Conservation (phyloP, 768 basidiomycete species). For the Clitopilus hobsonii region DNA sequence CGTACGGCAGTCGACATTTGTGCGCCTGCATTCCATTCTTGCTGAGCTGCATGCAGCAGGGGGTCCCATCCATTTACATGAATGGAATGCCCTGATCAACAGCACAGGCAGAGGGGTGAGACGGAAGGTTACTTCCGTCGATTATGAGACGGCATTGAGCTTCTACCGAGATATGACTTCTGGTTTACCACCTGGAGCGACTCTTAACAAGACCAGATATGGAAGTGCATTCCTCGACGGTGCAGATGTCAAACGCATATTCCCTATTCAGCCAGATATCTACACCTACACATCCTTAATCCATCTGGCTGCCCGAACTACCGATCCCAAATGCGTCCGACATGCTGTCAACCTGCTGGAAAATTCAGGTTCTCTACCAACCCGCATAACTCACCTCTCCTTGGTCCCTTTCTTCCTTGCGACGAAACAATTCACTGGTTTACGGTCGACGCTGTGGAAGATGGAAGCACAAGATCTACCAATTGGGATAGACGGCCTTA, state of each 20-base stretch:
- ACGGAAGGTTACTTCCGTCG: slow-evolving; percentile 48
- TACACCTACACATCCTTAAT: slow-evolving; percentile 68
- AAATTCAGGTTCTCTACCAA: slow-evolving; percentile 49
- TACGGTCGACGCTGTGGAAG: slow-evolving; percentile 50
- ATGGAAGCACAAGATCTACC: slow-evolving; percentile 47
- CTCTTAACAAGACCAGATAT: slow-evolving; percentile 10
- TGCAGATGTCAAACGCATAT: slow-evolving; percentile 3
- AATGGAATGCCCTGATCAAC: slow-evolving; percentile 76
- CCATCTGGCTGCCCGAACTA: slow-evolving; percentile 54
- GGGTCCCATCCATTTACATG: slow-evolving; percentile 51
- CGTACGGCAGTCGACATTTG: slow-evolving; percentile 55
- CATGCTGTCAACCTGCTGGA: slow-evolving; percentile 52
- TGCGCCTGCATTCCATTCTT: slow-evolving; percentile 66
- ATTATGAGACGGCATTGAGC: slow-evolving; percentile 56
- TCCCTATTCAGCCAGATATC: slow-evolving; percentile 50
- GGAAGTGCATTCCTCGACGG: not conserved
- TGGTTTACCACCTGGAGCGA: slow-evolving; percentile 36
- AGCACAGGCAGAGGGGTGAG: slow-evolving; percentile 58
- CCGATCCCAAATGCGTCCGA: slow-evolving; percentile 34
- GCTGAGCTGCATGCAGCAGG: slow-evolving; percentile 51
- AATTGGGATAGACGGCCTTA: slow-evolving; percentile 62
- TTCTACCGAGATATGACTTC: slow-evolving; percentile 59
- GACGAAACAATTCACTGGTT: slow-evolving; percentile 41
- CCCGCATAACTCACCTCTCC: slow-evolving; percentile 57
- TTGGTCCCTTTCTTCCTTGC: slow-evolving; percentile 52